Evolutionary conservation across 768 basidiomycete species (phyloP).

Genomic region (Lyophyllum shimeji): DNA sequence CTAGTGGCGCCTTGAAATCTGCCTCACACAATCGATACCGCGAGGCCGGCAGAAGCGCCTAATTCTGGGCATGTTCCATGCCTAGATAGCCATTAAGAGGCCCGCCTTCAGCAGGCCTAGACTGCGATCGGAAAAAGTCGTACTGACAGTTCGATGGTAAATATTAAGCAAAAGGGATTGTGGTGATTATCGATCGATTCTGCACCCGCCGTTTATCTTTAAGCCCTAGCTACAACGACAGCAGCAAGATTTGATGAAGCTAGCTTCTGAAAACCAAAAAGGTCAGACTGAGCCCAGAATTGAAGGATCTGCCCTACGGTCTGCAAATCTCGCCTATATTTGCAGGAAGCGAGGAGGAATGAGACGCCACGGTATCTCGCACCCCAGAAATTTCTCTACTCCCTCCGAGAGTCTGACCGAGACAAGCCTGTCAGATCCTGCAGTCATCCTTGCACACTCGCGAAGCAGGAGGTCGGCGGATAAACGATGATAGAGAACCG

Average conservation of each 20-base stretch:
- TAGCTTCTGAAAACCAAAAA: background rate
- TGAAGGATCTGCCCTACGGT: background rate
- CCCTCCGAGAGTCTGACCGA: background rate
- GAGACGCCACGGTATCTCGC: background rate
- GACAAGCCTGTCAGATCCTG: background rate
- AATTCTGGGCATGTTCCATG: background rate
- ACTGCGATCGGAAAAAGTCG: background rate
- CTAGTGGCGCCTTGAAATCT: background rate
- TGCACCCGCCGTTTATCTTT: background rate
- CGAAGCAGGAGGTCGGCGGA: background rate
- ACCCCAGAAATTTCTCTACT: background rate
- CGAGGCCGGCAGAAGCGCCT: conserved; percentile 2
- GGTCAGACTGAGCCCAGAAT: background rate
- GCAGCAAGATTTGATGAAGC: background rate
- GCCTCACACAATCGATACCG: conserved; percentile 6
- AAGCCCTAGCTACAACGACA: background rate
- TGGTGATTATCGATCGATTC: conserved; percentile 23
- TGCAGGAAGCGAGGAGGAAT: background rate
- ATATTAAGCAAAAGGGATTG: background rate
- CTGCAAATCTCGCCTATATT: background rate
- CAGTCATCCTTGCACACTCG: background rate
- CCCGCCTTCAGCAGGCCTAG: background rate
- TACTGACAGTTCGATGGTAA: background rate
- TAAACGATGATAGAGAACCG: background rate
- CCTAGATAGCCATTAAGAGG: background rate